Percentiles rank a stretch among this genome's conserved stretches.
Evolutionary conservation across 768 basidiomycete genomes (phyloP).

Genomic region (Podaxis sp.): DNA sequence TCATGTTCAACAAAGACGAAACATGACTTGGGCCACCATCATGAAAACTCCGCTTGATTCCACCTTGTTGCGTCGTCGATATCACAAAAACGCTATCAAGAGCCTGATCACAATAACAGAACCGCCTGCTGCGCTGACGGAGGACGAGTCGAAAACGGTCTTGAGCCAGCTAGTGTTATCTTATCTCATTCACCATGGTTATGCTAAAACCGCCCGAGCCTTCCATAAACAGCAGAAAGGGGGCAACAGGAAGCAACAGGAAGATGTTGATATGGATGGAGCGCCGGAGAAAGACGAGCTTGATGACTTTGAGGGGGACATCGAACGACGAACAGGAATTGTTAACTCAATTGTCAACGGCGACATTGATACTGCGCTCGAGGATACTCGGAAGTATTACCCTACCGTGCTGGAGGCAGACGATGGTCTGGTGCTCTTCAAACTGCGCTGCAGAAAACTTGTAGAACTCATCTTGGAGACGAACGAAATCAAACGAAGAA

Average conservation of each 20-base stretch:
- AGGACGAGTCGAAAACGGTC: conserved; percentile 51
- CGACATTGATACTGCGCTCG: conserved; percentile 66
- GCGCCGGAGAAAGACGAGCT: conserved; percentile 14
- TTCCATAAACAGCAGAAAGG: conserved; percentile 47
- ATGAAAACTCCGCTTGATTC: conserved; percentile 49
- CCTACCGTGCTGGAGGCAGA: conserved; percentile 64
- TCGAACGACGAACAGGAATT: conserved; percentile 65
- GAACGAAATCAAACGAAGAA: conserved; percentile 61
- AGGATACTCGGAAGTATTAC: conserved; percentile 49
- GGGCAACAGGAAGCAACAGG: conserved; percentile 18
- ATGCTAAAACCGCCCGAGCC: conserved; percentile 63
- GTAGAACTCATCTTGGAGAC: conserved; percentile 77
- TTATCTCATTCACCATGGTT: conserved; percentile 85
- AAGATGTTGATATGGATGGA: conserved; percentile 46
- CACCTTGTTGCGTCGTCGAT: conserved; percentile 25
- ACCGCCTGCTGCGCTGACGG: conserved; percentile 15
- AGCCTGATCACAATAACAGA: conserved; percentile 10
- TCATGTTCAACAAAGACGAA: conserved; percentile 70
- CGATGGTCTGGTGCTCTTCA: conserved; percentile 70
- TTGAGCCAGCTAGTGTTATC: conserved; percentile 72
- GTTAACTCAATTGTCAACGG: conserved; percentile 66
- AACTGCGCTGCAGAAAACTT: conserved; percentile 79
- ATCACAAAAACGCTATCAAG: conserved; percentile 17
- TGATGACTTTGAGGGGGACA: conserved; percentile 40
- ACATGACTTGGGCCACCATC: conserved; percentile 63